Conservation (phyloP, 2,329 filamentous ascomycete species). For the Capronia americana region DNA sequence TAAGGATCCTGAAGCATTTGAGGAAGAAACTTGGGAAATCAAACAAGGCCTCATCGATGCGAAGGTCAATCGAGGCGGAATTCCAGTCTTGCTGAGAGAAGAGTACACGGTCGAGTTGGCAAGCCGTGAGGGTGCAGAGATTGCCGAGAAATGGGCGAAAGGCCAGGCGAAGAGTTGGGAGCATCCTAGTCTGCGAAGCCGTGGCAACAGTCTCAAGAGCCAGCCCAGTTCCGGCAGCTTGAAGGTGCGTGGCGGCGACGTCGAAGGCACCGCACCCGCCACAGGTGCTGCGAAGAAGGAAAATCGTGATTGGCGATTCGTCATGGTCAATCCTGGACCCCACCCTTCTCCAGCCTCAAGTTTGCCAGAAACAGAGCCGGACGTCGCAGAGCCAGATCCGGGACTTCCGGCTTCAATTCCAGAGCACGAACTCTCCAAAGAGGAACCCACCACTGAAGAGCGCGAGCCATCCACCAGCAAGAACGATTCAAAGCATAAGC, state of each 20-base stretch:
- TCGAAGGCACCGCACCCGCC: not conserved
- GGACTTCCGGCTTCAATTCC: not conserved
- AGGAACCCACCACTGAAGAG: not conserved
- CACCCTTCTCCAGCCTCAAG: not conserved
- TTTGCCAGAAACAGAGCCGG: not conserved
- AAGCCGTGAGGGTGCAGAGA: slow-evolving; percentile 29
- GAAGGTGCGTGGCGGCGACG: slow-evolving; percentile 14
- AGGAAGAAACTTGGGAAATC: slow-evolving; percentile 28
- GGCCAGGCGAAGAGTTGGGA: slow-evolving; percentile 11
- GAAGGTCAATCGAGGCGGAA: slow-evolving; percentile 29
- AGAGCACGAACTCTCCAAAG: not conserved
- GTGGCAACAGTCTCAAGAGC: slow-evolving; percentile 11
- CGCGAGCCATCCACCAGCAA: not conserved
- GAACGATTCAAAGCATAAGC: slow-evolving; percentile 1
- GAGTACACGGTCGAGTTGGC: slow-evolving; percentile 35
- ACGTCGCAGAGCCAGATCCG: not conserved
- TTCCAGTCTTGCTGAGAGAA: slow-evolving; percentile 20
- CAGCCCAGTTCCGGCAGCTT: slow-evolving; percentile 3
- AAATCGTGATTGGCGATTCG: not conserved
- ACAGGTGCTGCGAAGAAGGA: not conserved
- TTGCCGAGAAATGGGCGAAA: slow-evolving; percentile 19
- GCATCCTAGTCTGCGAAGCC: slow-evolving; percentile 2
- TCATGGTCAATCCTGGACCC: not conserved
- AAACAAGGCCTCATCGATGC: slow-evolving; percentile 24
- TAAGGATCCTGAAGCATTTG: slow-evolving; percentile 21